These are phyloP conservation scores for Helenozyma baotianmanensis DNA, from an alignment of 805 yeast species.

Conservation along the genomic window DNA sequence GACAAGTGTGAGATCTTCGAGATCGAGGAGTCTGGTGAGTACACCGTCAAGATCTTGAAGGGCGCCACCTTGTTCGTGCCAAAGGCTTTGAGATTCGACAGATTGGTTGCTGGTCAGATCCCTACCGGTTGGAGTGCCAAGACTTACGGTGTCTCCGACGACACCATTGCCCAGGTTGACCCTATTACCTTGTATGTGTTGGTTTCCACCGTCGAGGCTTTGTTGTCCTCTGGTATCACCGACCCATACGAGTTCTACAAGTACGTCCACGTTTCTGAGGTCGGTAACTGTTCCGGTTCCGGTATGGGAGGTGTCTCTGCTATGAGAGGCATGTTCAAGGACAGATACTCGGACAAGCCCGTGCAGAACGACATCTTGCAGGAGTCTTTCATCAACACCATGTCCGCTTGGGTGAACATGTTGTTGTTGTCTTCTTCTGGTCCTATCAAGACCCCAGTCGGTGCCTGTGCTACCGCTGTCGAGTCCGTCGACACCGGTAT, in stretches of 20 bases:
- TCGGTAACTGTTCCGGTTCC: slow-evolving; percentile 99
- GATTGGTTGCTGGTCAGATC: slow-evolving; percentile 86
- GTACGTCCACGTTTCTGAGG: slow-evolving; percentile 96
- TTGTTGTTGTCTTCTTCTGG: slow-evolving; percentile 94
- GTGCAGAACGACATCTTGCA: slow-evolving; percentile 96
- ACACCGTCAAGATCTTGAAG: slow-evolving; percentile 81
- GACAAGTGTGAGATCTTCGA: slow-evolving; percentile 90
- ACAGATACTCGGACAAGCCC: slow-evolving; percentile 86
- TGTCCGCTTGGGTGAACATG: slow-evolving; percentile 99
- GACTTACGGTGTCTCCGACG: slow-evolving; percentile 92
- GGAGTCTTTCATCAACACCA: slow-evolving; percentile 97
- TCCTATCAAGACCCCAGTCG: slow-evolving; percentile 98
- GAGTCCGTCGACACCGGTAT: slow-evolving; percentile 96
- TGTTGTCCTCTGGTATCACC: slow-evolving; percentile 89
- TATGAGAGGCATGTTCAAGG: slow-evolving; percentile 95
- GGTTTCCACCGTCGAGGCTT: slow-evolving; percentile 94
- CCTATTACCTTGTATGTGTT: slow-evolving; percentile 89
- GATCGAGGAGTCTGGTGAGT: slow-evolving; percentile 86
- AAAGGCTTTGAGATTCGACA: slow-evolving; percentile 72
- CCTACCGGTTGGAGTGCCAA: slow-evolving; percentile 99
- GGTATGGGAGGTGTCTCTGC: slow-evolving; percentile 99
- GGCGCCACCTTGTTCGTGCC: slow-evolving; percentile 92
- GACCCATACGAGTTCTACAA: slow-evolving; percentile 98
- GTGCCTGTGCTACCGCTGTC: slow-evolving; percentile 99
- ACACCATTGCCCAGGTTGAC: slow-evolving; percentile 89